These are phyloP conservation scores for Podospora tetraspora DNA, from an alignment of 495 filamentous ascomycete species.

Conservation along the genomic window DNA sequence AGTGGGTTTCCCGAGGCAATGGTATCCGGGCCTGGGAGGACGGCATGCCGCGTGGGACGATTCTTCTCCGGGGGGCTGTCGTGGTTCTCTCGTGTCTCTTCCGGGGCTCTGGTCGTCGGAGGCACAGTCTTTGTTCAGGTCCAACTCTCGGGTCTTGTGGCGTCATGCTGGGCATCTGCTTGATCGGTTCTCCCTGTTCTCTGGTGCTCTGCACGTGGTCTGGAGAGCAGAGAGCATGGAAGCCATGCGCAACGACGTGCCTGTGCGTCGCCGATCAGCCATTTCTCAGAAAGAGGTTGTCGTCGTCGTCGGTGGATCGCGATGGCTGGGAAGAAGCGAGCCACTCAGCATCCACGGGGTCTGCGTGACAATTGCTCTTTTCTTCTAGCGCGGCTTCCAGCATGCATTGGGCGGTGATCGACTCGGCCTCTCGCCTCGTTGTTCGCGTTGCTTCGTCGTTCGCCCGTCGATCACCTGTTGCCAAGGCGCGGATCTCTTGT, in stretches of 20 bases:
- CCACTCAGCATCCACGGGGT: neutral
- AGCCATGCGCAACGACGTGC: neutral
- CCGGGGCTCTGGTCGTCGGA: neutral
- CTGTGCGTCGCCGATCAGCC: neutral
- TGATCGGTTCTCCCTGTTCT: neutral
- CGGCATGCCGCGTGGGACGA: neutral
- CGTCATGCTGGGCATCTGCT: neutral
- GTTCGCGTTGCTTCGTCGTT: neutral
- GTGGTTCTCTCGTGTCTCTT: constrained; percentile 1
- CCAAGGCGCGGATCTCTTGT: constrained; percentile 8
- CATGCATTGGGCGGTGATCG: neutral
- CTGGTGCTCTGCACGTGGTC: neutral
- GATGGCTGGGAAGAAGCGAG: neutral
- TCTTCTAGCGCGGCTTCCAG: neutral
- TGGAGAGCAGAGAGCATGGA: neutral
- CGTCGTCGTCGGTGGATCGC: neutral
- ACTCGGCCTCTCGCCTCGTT: neutral
- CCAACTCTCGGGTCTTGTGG: neutral
- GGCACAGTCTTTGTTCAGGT: neutral
- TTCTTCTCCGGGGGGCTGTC: neutral
- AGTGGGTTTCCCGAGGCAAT: neutral
- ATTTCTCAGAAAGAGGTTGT: neutral
- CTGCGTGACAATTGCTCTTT: neutral
- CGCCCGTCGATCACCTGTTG: constrained; percentile 11
- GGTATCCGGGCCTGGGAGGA: neutral